Conservation (phyloP, 495 filamentous ascomycete species). For the Podospora pseudocomata region DNA sequence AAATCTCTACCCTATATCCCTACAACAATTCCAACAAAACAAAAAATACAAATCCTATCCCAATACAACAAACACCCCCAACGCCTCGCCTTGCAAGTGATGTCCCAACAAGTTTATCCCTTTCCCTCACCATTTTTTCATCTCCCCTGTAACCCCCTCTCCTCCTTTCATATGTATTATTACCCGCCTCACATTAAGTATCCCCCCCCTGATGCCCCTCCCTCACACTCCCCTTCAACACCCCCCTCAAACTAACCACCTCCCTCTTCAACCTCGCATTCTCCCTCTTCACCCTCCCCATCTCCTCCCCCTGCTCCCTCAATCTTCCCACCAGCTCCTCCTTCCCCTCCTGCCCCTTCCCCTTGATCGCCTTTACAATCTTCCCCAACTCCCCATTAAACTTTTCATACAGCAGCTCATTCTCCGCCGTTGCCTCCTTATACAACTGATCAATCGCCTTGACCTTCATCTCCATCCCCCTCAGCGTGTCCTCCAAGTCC, state of each 20-base stretch:
- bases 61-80: slow-evolving; percentile 3
- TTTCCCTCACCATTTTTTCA: neutral
- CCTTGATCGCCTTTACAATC: slow-evolving; percentile 68
- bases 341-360: slow-evolving; percentile 65
- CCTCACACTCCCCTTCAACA: slow-evolving; percentile 39
- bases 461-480: slow-evolving; percentile 70
- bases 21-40: neutral
- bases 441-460: slow-evolving; percentile 85
- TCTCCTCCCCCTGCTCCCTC: slow-evolving; percentile 64
- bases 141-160: neutral
- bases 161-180: neutral
- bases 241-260: slow-evolving; percentile 46
- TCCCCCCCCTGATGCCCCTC: neutral
- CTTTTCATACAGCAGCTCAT: slow-evolving; percentile 87
- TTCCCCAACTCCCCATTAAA: slow-evolving; percentile 88
- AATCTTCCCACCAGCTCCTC: slow-evolving; percentile 67
- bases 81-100: slow-evolving; percentile 7
- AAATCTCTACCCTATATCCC: neutral
- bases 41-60: neutral
- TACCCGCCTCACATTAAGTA: neutral
- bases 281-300: slow-evolving; percentile 45
- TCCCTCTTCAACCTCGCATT: slow-evolving; percentile 40
- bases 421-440: slow-evolving; percentile 84
- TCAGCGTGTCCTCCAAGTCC: slow-evolving; percentile 66
- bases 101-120: neutral